Conservation (phyloP, 495 filamentous ascomycete species). For the Aspergillus asperescens region DNA sequence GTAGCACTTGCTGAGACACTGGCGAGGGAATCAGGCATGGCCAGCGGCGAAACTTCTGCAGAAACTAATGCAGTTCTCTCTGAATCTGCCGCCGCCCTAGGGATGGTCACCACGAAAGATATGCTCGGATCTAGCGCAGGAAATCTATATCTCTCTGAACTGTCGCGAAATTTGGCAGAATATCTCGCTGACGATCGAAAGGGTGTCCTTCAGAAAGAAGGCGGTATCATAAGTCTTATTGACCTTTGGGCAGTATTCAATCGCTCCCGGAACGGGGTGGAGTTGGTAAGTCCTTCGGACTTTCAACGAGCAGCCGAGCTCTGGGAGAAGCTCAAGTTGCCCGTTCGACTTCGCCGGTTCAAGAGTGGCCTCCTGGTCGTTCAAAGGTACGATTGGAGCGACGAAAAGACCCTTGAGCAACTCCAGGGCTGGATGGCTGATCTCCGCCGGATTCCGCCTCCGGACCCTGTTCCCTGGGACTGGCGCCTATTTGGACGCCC, state of each 20-base stretch:
- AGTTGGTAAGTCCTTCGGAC: conserved; percentile 86
- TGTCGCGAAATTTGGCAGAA: conserved; percentile 86
- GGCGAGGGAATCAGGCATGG: conserved; percentile 59
- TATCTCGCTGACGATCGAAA: conserved; percentile 86
- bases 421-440: conserved; percentile 73
- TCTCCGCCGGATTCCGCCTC: conserved; percentile 58
- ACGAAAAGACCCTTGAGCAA: conserved; percentile 78
- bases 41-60: conserved; percentile 48
- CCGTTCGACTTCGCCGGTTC: conserved; percentile 81
- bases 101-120: conserved; percentile 89
- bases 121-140: conserved; percentile 63
- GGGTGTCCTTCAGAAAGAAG: conserved; percentile 75
- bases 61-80: conserved; percentile 71
- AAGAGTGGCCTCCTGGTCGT: conserved; percentile 90
- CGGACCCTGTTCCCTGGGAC: conserved; percentile 64
- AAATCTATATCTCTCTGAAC: conserved; percentile 63
- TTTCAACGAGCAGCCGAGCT: conserved; percentile 83
- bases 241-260: conserved; percentile 98
- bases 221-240: conserved; percentile 90
- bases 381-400: conserved; percentile 80
- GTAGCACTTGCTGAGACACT: conserved; percentile 89
- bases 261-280: conserved; percentile 87
- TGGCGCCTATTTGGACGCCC: conserved; percentile 72
- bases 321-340: conserved; percentile 85
- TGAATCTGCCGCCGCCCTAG: conserved; percentile 77